Conservation (phyloP, 2,329 filamentous ascomycete genomes). For the Akanthomyces muscarius region DNA sequence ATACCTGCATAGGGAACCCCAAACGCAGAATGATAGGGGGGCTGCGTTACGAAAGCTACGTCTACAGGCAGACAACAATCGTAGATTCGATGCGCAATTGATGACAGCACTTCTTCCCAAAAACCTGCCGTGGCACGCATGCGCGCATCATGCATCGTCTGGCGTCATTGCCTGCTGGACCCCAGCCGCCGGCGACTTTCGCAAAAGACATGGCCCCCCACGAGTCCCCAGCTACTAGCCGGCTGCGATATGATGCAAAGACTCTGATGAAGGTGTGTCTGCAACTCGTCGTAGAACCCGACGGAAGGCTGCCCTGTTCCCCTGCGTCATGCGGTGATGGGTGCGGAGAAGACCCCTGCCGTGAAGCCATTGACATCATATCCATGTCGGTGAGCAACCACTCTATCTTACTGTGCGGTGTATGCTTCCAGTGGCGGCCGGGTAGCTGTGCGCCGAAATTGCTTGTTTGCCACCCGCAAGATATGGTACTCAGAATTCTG, state of each 20-base stretch:
- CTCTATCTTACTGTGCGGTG: not conserved
- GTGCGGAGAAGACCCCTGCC: not conserved
- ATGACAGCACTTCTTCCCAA: too few relatives aligned
- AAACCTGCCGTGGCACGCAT: too few relatives aligned
- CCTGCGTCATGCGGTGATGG: not conserved
- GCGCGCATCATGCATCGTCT: not conserved
- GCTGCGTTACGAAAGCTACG: too few relatives aligned
- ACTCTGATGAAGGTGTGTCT: not conserved
- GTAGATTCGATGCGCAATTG: too few relatives aligned
- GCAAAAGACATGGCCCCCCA: not conserved
- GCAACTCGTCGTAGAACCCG: not conserved
- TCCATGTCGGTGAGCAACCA: not conserved
- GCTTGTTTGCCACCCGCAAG: not conserved
- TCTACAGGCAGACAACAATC: too few relatives aligned
- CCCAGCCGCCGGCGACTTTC: not conserved
- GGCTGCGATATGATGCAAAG: constrained; percentile 7
- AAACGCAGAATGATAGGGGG: too few relatives aligned
- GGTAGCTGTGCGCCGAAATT: not conserved
- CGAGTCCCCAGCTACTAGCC: not conserved
- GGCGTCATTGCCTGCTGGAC: not conserved
- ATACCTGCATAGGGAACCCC: too few relatives aligned
- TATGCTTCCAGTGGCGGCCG: not conserved
- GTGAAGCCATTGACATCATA: constrained; percentile 16
- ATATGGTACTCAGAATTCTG: not conserved
- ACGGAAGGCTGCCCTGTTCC: not conserved